These are phyloP conservation scores for Pseudogymnoascus sp. DNA, from an alignment of 2,329 filamentous ascomycete species.

Conservation along the genomic window DNA sequence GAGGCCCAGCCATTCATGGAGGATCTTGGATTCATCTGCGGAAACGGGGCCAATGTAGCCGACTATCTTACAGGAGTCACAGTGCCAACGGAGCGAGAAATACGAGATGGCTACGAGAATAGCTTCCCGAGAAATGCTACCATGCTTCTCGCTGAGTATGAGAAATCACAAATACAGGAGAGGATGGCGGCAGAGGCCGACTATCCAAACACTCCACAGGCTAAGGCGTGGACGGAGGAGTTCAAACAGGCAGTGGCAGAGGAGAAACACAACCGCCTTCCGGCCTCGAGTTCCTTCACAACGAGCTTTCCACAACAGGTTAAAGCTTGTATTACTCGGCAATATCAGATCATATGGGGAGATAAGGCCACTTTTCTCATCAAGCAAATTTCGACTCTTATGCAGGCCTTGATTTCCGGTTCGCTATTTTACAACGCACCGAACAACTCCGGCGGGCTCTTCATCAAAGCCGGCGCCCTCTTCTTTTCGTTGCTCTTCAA, in stretches of 20 bases:
- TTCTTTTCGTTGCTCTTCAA: constrained; percentile 60
- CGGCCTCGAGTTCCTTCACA: constrained; percentile 27
- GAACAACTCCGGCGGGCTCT: constrained; percentile 49
- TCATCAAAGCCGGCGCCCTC: constrained; percentile 54
- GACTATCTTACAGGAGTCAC: constrained; percentile 64
- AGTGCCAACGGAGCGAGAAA: constrained; percentile 52
- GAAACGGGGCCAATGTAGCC: constrained; percentile 47
- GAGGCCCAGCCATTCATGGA: constrained; percentile 59
- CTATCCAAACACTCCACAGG: constrained; percentile 44
- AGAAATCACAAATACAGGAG: constrained; percentile 41
- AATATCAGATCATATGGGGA: constrained; percentile 59
- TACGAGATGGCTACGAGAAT: constrained; percentile 51
- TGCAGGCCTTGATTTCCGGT: constrained; percentile 54
- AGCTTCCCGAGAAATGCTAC: constrained; percentile 58
- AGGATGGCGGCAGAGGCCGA: constrained; percentile 48
- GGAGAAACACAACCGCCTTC: constrained; percentile 29
- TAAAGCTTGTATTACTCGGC: constrained; percentile 46
- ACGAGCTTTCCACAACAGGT: constrained; percentile 47
- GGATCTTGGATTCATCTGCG: constrained; percentile 52
- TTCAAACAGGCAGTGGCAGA: constrained; percentile 45
- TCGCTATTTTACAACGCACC: constrained; percentile 62
- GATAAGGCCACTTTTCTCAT: constrained; percentile 57
- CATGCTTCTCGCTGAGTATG: constrained; percentile 41
- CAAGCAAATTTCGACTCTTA: constrained; percentile 49
- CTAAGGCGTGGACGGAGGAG: constrained; percentile 35